phyloP scores from a whole-genome alignment of 441 rosid genomes.

The Adansonia madagascariensis region DNA sequence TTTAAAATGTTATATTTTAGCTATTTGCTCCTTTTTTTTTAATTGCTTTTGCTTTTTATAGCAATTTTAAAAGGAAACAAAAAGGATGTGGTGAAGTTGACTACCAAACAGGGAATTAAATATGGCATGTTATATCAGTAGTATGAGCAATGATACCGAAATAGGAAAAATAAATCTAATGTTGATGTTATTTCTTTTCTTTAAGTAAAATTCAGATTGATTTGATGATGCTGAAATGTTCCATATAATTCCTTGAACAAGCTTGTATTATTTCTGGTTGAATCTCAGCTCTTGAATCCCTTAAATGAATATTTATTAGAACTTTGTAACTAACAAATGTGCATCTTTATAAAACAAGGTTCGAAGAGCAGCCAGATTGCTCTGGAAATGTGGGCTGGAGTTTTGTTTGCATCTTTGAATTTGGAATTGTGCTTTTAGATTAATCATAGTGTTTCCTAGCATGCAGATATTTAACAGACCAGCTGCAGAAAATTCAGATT shows the following conservation, averaged over 20 bases:
- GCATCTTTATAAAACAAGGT: not conserved
- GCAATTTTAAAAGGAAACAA: not conserved
- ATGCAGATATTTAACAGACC: conserved; percentile 84
- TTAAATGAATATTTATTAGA: not conserved
- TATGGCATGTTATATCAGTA: not conserved
- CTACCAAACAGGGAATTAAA: not conserved
- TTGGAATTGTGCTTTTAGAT: conserved; percentile 12
- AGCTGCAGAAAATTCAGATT: conserved; percentile 73
- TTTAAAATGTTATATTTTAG: conserved; percentile 2
- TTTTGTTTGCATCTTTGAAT: not conserved
- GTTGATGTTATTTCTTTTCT: not conserved
- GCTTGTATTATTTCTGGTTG: not conserved
- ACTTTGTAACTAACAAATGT: not conserved
- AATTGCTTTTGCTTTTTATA: conserved; percentile 7
- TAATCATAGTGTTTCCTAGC: conserved; percentile 20
- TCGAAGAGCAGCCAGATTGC: conserved; percentile 9
- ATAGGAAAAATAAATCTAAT: not conserved
- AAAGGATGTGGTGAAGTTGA: conserved; percentile 17
- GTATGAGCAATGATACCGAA: not conserved
- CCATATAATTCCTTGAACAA: conserved; percentile 10
- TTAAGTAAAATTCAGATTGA: not conserved
- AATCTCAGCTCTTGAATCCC: conserved; percentile 4
- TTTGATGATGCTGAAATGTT: not conserved
- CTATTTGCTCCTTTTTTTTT: not conserved
- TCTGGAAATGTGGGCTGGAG: not conserved